Evolutionary conservation across 306 rosid species (phyloP), one percentile per base, ranked within the genome.

Genomic region (Acacia confusa): DNA sequence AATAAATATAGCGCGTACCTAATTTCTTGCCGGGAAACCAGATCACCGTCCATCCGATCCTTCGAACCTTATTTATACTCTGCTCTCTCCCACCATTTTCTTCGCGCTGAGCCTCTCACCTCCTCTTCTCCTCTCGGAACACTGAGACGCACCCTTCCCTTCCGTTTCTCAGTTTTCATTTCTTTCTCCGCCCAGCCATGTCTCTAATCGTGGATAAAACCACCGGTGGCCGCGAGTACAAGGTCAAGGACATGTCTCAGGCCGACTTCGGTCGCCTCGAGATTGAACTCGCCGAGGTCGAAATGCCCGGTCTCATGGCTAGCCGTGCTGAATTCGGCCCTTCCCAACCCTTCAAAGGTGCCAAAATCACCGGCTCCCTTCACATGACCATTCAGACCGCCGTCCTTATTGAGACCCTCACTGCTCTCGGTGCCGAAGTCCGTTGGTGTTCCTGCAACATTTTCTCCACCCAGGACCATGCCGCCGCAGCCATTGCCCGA

Each of bases 321-420:
- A 89, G 84, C 77, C 86, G 99, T 0, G 2, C 86, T 0, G 98
- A 95, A 34, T 95, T 79, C 81, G 99, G 98, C 0, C 86, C 97
- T 0, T 63, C 98, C 0, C 90, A 89, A 36, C 99, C 99, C 27
- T 92, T 95, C 82, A 93, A 95, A 74, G 99, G 98, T 0, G 96
- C 97, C 11, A 83, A 20, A 5, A 95, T 95, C 90, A 95, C 99
- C 16, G 99, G 99, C 16, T 95, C 98, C 0, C 98, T 95, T n/a
- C 99, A 95, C 91, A 95, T 95, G 99, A 95, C 98, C 30, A 92
- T 95, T 58, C 98, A 95, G 53, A 95, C 99, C 63, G 99, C 98
- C 17, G 99, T 95, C 78, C 97, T 95, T 47, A 95, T 95, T 45
- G 99, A 95, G 73, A 93, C 99, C 84, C 92, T 93, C 25, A 95